phyloP scores from a whole-genome alignment of 768 basidiomycete species.

The Rubroboletus satanas region DNA sequence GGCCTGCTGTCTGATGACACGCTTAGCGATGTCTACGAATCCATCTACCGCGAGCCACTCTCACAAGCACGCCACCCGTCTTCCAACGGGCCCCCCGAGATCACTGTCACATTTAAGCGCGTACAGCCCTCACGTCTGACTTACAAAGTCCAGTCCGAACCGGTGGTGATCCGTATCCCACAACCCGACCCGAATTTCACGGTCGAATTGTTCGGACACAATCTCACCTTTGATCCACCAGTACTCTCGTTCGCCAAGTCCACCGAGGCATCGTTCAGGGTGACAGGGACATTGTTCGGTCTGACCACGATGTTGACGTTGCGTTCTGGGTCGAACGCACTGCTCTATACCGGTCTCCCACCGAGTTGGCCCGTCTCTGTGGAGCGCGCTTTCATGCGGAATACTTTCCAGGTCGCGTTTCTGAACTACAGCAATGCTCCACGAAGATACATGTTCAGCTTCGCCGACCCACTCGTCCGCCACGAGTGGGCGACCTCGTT shows the following conservation, averaged over 20 bases:
- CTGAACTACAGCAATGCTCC: conserved; percentile 58
- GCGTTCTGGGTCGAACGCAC: conserved; percentile 79
- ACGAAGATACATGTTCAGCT: conserved; percentile 93
- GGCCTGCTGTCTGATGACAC: conserved; percentile 69
- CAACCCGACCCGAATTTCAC: conserved; percentile 77
- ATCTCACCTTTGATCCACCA: conserved; percentile 84
- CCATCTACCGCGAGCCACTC: conserved; percentile 68
- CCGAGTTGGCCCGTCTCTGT: conserved; percentile 73
- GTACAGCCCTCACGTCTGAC: conserved; percentile 75
- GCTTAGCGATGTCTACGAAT: conserved; percentile 73
- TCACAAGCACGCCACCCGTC: conserved; percentile 60
- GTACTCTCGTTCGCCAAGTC: conserved; percentile 75
- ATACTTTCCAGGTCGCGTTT: conserved; percentile 94
- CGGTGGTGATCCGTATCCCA: conserved; percentile 81
- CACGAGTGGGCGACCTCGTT: conserved; percentile 71
- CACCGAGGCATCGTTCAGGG: conserved; percentile 82
- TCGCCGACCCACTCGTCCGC: conserved; percentile 72
- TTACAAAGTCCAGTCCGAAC: conserved; percentile 84
- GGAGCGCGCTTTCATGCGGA: conserved; percentile 93
- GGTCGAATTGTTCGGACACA: conserved; percentile 84
- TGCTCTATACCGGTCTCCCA: conserved; percentile 77
- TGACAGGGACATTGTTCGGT: conserved; percentile 84
- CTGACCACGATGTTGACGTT: conserved; percentile 78
- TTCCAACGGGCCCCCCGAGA: conserved; percentile 41
- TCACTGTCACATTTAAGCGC: conserved; percentile 67